Percentiles rank a stretch among this genome's conserved stretches.
phyloP scores from a whole-genome alignment of 768 basidiomycete genomes.

The Pleurotus platypus region DNA sequence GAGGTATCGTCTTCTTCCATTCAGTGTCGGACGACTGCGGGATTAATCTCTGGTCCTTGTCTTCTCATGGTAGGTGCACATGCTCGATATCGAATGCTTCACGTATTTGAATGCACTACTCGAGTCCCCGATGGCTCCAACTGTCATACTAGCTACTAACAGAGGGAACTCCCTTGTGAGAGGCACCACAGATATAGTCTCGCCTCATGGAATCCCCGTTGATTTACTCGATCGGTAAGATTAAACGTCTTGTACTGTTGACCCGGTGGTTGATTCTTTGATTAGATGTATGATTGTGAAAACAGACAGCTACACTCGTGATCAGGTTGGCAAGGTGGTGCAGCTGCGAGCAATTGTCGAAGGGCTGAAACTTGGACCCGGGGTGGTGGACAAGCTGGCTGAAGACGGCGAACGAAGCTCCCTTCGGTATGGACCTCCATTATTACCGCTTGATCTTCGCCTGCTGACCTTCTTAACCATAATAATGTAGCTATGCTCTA shows the following conservation, averaged over 20 bases:
- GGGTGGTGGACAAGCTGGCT: slow-evolving; percentile 78
- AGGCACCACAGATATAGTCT: slow-evolving; percentile 87
- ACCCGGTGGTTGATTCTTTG: slow-evolving; percentile 10
- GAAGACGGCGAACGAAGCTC: slow-evolving; percentile 80
- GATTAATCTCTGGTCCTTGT: background rate
- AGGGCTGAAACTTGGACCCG: slow-evolving; percentile 69
- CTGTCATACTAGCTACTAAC: slow-evolving; percentile 96
- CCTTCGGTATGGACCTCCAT: slow-evolving; percentile 53
- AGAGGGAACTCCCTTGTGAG: slow-evolving; percentile 89
- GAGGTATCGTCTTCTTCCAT: slow-evolving; percentile 53
- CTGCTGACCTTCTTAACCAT: slow-evolving; percentile 11
- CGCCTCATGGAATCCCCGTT: slow-evolving; percentile 91
- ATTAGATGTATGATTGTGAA: slow-evolving; percentile 90
- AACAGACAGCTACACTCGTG: slow-evolving; percentile 77
- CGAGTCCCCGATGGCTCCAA: slow-evolving; percentile 96
- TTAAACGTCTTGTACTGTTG: background rate
- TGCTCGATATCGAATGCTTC: slow-evolving; percentile 99
- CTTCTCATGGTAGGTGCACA: slow-evolving; percentile 74
- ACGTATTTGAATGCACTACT: slow-evolving; percentile 95
- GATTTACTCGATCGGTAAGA: slow-evolving; percentile 88
- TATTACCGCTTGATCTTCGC: slow-evolving; percentile 1
- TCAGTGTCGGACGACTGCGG: slow-evolving; percentile 7
- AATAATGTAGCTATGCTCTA: slow-evolving; percentile 68
- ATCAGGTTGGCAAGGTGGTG: slow-evolving; percentile 84
- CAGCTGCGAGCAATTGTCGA: slow-evolving; percentile 85